Evolutionary conservation across 208 protist species (phyloP), one percentile per base, ranked within the genome.

Genomic region (Trypanosoma conorhini): DNA sequence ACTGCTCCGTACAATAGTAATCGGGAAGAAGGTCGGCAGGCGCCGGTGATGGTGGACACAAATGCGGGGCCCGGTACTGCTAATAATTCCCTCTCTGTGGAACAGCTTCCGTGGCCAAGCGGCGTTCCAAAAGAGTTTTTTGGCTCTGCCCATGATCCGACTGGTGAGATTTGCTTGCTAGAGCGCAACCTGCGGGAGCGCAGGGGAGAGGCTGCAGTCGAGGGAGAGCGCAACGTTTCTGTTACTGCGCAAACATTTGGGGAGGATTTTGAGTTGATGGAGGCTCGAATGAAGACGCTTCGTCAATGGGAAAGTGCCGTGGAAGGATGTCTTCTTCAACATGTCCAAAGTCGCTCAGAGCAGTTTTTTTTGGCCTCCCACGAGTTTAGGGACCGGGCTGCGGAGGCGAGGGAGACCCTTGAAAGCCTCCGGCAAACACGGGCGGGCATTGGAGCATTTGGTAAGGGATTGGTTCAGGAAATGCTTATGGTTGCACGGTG

Each of bases 271-370:
- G 80, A 89, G 54, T 78, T 74, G n/a, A 67, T 96, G 9, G 89
- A 96, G 72, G 26, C 57, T 30, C 82, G 87, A 30, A 80, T 77
- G 62, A 86, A 81, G 62, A 70, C 89, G 62, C 79, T 97, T 52
- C 86, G 89, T 12, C 54, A 67, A 50, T 97, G 81, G 80, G 83
- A 95, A 64, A 61, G 62, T 21, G 81, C 56, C 5, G 93, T 97
- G 22, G 88, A 96, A 66, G 50, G 65, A 28, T 95, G 86, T 51
- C 66, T 97, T 60, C 68, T 95, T 50, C 67, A 82, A 58, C 93
- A 96, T 72, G 93, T 96, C 17, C 87, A 91, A 76, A 83, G 80
- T 70, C 83, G 82, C 31, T 94, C 90, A 17, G 87, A 92, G 61
- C 79, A 92, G 70, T 96, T 97, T 77, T 95, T 96, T 71, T 58